A percentile compares a stretch with the other conserved stretches of the same genome.
These are phyloP conservation scores for Colletotrichum navitas DNA, from an alignment of 2,329 filamentous ascomycete species.

Conservation along the genomic window DNA sequence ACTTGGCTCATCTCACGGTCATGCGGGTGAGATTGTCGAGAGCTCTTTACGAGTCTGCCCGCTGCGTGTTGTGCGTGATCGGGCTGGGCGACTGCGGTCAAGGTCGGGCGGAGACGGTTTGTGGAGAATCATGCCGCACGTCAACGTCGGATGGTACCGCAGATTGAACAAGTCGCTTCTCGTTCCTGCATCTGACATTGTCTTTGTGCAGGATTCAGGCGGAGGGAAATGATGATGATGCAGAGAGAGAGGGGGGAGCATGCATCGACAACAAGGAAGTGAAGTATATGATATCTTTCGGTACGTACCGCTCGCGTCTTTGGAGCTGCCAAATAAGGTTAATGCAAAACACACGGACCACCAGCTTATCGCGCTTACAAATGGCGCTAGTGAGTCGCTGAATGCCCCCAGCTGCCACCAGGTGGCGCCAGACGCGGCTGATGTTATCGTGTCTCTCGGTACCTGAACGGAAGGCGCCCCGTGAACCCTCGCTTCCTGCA, in stretches of 20 bases:
- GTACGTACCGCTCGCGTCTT: neutral
- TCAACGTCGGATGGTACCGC: neutral
- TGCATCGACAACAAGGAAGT: neutral
- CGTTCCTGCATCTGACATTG: neutral
- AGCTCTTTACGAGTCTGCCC: neutral
- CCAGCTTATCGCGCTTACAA: conserved; percentile 33
- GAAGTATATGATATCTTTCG: neutral
- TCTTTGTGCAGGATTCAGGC: neutral
- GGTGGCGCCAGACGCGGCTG: neutral
- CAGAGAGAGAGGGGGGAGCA: too few relatives aligned
- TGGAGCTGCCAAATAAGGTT: conserved; percentile 19
- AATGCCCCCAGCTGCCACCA: neutral
- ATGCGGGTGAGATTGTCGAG: conserved; percentile 10
- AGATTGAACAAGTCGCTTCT: neutral
- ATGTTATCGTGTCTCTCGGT: neutral
- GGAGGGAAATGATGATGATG: neutral
- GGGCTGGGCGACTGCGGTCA: neutral
- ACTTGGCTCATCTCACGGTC: conserved; percentile 11
- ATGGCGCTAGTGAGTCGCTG: neutral
- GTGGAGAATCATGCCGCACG: neutral
- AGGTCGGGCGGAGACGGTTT: neutral
- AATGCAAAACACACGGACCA: conserved; percentile 11
- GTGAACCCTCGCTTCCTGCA: neutral
- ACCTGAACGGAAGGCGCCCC: conserved; percentile 5
- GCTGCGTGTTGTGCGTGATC: conserved; percentile 1